Evolutionary conservation across 2,329 filamentous ascomycete species (phyloP).

Genomic region (Keithomyces neogunnii): DNA sequence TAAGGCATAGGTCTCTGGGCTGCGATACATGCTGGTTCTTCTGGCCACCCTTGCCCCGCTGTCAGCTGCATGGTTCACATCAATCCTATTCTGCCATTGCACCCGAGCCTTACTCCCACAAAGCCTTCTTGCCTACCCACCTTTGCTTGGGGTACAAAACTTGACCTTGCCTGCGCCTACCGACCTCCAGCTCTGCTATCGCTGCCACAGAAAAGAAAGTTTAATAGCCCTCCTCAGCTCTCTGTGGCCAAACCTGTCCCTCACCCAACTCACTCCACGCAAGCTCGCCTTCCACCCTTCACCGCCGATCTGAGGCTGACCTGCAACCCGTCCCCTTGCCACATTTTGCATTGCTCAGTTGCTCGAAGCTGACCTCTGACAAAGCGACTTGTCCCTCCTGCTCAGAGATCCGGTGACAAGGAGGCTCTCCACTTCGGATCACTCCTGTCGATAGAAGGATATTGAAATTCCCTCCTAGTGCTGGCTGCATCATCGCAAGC

Average conservation of each 20-base stretch:
- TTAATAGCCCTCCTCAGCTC: background rate
- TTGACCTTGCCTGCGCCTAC: slow-evolving; percentile 3
- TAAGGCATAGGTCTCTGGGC: background rate
- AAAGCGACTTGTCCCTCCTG: background rate
- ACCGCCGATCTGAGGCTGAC: slow-evolving; percentile 4
- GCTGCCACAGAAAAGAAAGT: background rate
- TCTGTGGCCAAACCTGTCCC: background rate
- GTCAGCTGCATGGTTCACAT: background rate
- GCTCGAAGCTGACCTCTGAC: background rate
- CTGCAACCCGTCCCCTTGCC: background rate
- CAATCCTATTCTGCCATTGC: background rate
- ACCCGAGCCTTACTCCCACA: background rate
- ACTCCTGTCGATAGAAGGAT: background rate
- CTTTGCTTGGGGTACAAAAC: background rate
- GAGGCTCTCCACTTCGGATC: background rate
- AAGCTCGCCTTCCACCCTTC: background rate
- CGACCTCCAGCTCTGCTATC: background rate
- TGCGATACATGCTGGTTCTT: background rate
- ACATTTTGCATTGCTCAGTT: background rate
- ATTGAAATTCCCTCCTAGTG: background rate
- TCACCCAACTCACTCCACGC: background rate
- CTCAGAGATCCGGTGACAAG: background rate
- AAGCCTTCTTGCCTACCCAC: background rate
- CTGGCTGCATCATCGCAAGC: background rate
- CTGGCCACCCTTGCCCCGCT: slow-evolving; percentile 1